Evolutionary conservation across 441 rosid species (phyloP), one percentile per base, ranked within the genome.

Genomic region (Populus hybrid): DNA sequence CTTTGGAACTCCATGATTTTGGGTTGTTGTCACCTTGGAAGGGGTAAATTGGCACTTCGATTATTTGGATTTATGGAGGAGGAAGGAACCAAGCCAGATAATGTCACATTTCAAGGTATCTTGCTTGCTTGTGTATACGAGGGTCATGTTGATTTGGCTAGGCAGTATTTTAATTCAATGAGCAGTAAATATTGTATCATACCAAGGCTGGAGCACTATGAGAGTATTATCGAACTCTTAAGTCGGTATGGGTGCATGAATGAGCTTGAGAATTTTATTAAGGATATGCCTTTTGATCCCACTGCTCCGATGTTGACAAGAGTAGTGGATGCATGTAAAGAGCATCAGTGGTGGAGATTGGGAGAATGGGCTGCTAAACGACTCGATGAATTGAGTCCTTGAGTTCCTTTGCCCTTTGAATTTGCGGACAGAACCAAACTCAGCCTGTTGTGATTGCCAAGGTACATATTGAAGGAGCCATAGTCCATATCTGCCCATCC

Each of bases 191-290:
- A 88, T 74, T 73, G 66, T 79, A 73, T 90, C 65, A 81, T 86
- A 76, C 99, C 92, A 11, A 86, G 87, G 82, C 53, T 92, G 79
- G 97, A 92, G 83, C 98, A 92, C 85, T 89, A 92, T 77, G 91
- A 90, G 74, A 90, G 88, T 78, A 90, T 94, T 90, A 78, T 92
- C 36, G 91, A 92, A 72, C 89, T 92, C 71, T 92, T 85, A 61
- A 73, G 84, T 59, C 81, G 81, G 76, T 70, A 80, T 75, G 88
- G 92, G 53, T 78, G 77, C 79, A 81, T 80, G 83, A 77, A 78
- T 40, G 89, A 90, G 81, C 95, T 94, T 32, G 85, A 90, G 81
- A 84, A 86, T 28, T 93, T 94, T 84, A 82, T 92, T 59, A 83
- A 83, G 66, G 75, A 69, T 72, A 87, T 92, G 91, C 90, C 97